Evolutionary conservation across 177 flowering plant species (phyloP).

Genomic region (Telopea speciosissima): DNA sequence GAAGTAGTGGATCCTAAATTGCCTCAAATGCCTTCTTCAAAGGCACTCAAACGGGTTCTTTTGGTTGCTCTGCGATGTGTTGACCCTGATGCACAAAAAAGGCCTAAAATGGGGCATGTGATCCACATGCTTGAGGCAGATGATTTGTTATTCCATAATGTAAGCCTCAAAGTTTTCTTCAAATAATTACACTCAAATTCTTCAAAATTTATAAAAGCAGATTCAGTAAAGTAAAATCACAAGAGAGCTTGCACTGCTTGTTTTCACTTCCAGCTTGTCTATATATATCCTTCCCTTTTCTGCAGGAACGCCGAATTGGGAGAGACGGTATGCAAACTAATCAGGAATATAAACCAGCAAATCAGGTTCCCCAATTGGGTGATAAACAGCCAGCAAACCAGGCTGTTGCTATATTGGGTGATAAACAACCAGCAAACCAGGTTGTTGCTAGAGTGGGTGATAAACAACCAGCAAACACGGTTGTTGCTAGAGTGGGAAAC

Average conservation of each 20-base stretch:
- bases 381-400: constrained; percentile 32
- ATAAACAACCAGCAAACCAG: constrained; percentile 29
- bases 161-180: constrained; percentile 25
- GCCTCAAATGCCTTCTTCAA: constrained; percentile 68
- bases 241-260: not conserved
- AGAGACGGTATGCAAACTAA: constrained; percentile 37
- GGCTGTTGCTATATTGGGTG: constrained; percentile 19
- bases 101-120: constrained; percentile 96
- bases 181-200: not conserved
- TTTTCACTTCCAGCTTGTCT: not conserved
- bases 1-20: constrained; percentile 80
- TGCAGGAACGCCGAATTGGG: constrained; percentile 49
- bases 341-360: constrained; percentile 26
- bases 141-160: constrained; percentile 57
- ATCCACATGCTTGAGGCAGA: constrained; percentile 97
- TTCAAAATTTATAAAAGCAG: not conserved
- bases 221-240: not conserved
- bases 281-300: not conserved
- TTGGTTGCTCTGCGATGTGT: constrained; percentile 81
- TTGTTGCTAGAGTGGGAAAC: too few species aligned
- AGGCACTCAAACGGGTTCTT: constrained; percentile 67
- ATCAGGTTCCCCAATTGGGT: constrained; percentile 23
- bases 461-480: too few species aligned
- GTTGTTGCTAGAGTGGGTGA: constrained; percentile 20
- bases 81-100: constrained; percentile 81